Percentiles rank a stretch among this genome's conserved stretches.
Conservation (phyloP, 352 stramenopile species). For the Thalassiosira gravida region DNA sequence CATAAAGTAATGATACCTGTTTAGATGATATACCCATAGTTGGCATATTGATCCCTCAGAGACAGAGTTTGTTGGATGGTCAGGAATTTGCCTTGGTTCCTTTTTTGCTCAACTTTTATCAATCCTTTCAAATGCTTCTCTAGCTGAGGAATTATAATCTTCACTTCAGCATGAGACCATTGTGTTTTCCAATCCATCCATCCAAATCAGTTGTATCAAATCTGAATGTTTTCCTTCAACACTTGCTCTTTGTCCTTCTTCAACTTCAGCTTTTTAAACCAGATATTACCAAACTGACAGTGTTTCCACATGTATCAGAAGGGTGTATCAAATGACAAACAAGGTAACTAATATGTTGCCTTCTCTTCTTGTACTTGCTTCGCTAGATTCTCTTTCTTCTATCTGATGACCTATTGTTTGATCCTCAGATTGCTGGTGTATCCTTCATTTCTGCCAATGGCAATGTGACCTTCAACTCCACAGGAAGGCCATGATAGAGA, state of each 20-base stretch:
- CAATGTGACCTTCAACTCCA: background rate
- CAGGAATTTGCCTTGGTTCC: too few species aligned
- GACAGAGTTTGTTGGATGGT: too few species aligned
- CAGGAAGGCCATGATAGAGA: background rate
- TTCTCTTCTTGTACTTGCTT: background rate
- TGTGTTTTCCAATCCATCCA: constrained; percentile 1
- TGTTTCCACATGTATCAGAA: constrained; percentile 9
- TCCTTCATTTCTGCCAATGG: background rate
- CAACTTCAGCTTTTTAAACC: background rate
- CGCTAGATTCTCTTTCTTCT: constrained; percentile 7
- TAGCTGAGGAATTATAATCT: constrained; percentile 4
- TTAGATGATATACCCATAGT: too few species aligned
- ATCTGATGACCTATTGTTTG: background rate
- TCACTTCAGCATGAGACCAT: constrained; percentile 1
- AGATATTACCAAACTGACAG: background rate
- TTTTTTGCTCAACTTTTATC: constrained; percentile 17
- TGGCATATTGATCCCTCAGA: too few species aligned
- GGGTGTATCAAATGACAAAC: background rate
- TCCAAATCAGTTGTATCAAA: background rate
- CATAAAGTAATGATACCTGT: too few species aligned
- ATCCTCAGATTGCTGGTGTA: background rate
- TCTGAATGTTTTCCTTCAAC: constrained; percentile 6
- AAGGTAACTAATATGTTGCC: background rate
- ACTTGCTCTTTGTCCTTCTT: constrained; percentile 10
- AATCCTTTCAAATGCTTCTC: constrained; percentile 2